These are phyloP conservation scores for Daldinia eschscholtzii DNA, from an alignment of 2,329 filamentous ascomycete genomes.

Conservation along the genomic window DNA sequence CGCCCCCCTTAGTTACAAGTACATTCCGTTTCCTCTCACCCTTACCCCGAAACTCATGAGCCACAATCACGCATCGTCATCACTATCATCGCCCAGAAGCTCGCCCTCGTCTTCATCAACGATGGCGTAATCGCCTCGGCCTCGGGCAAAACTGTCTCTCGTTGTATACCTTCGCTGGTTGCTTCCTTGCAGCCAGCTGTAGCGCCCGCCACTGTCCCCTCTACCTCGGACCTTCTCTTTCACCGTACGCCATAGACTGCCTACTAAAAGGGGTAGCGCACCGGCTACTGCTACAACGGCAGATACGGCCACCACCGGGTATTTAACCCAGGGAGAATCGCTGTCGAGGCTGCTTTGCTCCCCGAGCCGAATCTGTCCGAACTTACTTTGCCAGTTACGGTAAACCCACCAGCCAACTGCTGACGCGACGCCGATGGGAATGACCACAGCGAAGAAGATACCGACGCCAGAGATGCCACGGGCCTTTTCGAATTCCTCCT, in stretches of 20 bases:
- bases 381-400: conserved; percentile 87
- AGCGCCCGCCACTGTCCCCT: conserved; percentile 61
- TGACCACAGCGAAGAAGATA: conserved; percentile 86
- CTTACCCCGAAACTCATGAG: not conserved
- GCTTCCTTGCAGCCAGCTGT: conserved; percentile 63
- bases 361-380: conserved; percentile 91
- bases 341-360: conserved; percentile 75
- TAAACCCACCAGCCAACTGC: conserved; percentile 87
- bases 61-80: conserved; percentile 78
- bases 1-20: conserved; percentile 34
- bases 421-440: conserved; percentile 79
- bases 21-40: conserved; percentile 23
- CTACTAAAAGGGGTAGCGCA: conserved; percentile 77
- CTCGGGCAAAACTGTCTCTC: conserved; percentile 87
- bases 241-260: conserved; percentile 77
- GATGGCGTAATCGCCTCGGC: conserved; percentile 86
- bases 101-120: conserved; percentile 96
- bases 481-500: conserved; percentile 82
- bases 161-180: conserved; percentile 83
- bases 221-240: conserved; percentile 62
- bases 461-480: conserved; percentile 77
- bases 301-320: conserved; percentile 81
- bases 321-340: conserved; percentile 82
- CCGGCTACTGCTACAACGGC: conserved; percentile 71
- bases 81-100: conserved; percentile 90